phyloP scores from a whole-genome alignment of 1,284 basidiomycete species.

The Stereum hirsutum region DNA sequence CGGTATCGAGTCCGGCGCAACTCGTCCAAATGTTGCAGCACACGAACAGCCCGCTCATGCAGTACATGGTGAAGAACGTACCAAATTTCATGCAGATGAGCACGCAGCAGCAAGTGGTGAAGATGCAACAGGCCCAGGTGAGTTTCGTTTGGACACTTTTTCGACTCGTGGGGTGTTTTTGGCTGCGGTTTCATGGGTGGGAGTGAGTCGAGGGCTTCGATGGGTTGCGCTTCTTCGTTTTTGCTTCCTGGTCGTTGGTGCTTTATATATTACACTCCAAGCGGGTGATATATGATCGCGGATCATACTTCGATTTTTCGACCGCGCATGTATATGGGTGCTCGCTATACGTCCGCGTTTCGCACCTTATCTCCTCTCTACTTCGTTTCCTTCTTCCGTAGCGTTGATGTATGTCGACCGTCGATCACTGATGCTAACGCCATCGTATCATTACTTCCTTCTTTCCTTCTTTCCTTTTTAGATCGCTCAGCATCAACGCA shows the following conservation, averaged over 20 bases:
- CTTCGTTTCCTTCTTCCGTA: too few species aligned
- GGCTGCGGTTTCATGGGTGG: background rate
- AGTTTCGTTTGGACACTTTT: slow-evolving; percentile 15
- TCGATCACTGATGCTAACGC: too few species aligned
- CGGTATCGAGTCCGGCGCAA: slow-evolving; percentile 10
- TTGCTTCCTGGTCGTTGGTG: background rate
- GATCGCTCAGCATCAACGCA: slow-evolving; percentile 2
- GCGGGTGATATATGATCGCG: background rate
- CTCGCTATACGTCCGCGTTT: too few species aligned
- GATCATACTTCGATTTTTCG: slow-evolving; percentile 9
- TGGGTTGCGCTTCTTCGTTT: background rate
- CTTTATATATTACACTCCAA: background rate
- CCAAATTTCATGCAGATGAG: slow-evolving; percentile 48
- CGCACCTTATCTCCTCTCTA: too few species aligned
- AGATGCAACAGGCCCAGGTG: slow-evolving; percentile 45
- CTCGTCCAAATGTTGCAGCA: slow-evolving; percentile 42
- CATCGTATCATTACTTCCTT: too few species aligned
- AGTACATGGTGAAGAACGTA: slow-evolving; percentile 38
- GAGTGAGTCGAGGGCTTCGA: background rate
- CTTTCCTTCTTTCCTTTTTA: too few species aligned
- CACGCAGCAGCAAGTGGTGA: slow-evolving; percentile 45
- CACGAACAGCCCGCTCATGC: slow-evolving; percentile 46
- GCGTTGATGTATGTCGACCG: too few species aligned
- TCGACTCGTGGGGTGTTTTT: background rate
- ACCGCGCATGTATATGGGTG: too few species aligned